Conservation (phyloP, 2,329 filamentous ascomycete species). For the Fusarium concolor region DNA sequence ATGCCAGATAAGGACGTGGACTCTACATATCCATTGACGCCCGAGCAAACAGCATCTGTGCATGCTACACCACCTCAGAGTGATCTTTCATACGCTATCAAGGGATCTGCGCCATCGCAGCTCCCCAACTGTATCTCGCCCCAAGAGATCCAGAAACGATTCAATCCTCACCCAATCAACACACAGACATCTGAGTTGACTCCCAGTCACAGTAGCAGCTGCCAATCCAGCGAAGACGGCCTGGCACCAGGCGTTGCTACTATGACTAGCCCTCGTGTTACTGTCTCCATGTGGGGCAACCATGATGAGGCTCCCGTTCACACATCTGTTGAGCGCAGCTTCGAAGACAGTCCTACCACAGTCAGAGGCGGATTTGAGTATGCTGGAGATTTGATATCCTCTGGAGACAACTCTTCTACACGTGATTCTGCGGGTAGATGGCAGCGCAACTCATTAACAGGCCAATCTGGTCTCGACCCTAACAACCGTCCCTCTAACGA, state of each 20-base stretch:
- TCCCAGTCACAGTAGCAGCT: constrained; percentile 62
- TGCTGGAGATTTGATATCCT: constrained; percentile 56
- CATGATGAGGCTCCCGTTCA: constrained; percentile 54
- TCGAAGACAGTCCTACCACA: constrained; percentile 54
- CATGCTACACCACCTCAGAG: constrained; percentile 58
- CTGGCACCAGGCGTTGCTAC: constrained; percentile 52
- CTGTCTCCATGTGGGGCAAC: constrained; percentile 66
- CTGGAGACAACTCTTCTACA: constrained; percentile 41
- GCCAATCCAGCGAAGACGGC: constrained; percentile 63
- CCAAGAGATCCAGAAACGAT: constrained; percentile 56
- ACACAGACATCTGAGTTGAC: constrained; percentile 57
- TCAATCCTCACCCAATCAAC: constrained; percentile 50
- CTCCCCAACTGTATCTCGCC: constrained; percentile 55
- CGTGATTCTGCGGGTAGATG: constrained; percentile 58
- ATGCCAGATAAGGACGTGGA: constrained; percentile 40
- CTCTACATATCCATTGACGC: constrained; percentile 61
- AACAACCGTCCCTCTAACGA: constrained; percentile 57
- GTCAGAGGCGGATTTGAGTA: constrained; percentile 52
- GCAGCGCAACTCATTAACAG: constrained; percentile 54
- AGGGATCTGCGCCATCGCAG: constrained; percentile 37
- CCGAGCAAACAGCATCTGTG: constrained; percentile 63
- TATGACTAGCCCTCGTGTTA: constrained; percentile 67
- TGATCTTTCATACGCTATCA: constrained; percentile 48
- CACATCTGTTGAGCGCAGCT: constrained; percentile 54
- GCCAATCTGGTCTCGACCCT: constrained; percentile 62